phyloP scores from a whole-genome alignment of 768 basidiomycete species.

The Boletus huronensis region DNA sequence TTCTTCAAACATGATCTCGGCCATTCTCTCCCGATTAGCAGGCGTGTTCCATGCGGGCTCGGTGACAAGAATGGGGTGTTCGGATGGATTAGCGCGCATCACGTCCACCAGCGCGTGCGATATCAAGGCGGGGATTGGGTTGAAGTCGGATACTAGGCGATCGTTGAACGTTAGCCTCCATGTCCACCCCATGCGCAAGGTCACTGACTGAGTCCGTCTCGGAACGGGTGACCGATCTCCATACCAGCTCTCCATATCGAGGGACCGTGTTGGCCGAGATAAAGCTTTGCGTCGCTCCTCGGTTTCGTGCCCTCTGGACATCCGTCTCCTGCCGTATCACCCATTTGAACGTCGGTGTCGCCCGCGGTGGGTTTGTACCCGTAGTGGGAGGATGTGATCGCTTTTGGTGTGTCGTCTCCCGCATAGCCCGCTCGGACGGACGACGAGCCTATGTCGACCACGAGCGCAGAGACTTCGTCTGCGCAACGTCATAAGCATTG shows the following conservation, averaged over 20 bases:
- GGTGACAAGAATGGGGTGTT: conserved; percentile 90
- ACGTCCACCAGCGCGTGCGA: conserved; percentile 72
- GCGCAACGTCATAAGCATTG: conserved; percentile 1
- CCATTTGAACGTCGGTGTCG: conserved; percentile 36
- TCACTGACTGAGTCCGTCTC: conserved; percentile 77
- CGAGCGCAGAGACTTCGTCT: conserved; percentile 98
- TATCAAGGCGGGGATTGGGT: conserved; percentile 65
- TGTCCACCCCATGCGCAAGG: not conserved
- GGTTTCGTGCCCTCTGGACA: conserved; percentile 31
- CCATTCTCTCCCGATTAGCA: conserved; percentile 91
- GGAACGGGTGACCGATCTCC: conserved; percentile 80
- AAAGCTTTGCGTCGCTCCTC: conserved; percentile 56
- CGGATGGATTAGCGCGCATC: conserved; percentile 71
- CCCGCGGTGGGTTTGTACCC: conserved; percentile 57
- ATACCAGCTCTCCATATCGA: conserved; percentile 88
- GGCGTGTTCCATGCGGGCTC: conserved; percentile 96
- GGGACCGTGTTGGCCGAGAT: conserved; percentile 84
- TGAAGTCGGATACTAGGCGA: conserved; percentile 67
- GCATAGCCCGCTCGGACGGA: conserved; percentile 94
- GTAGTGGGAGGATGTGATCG: conserved; percentile 85
- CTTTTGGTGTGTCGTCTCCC: conserved; percentile 93
- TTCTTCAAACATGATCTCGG: conserved; percentile 97
- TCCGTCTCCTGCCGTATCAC: conserved; percentile 38
- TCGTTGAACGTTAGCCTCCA: conserved; percentile 1
- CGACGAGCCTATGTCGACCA: conserved; percentile 90